Percentiles rank a stretch among this genome's conserved stretches.
phyloP scores from a whole-genome alignment of 1,139 yeast species.

The Lipomyces yarrowii region DNA sequence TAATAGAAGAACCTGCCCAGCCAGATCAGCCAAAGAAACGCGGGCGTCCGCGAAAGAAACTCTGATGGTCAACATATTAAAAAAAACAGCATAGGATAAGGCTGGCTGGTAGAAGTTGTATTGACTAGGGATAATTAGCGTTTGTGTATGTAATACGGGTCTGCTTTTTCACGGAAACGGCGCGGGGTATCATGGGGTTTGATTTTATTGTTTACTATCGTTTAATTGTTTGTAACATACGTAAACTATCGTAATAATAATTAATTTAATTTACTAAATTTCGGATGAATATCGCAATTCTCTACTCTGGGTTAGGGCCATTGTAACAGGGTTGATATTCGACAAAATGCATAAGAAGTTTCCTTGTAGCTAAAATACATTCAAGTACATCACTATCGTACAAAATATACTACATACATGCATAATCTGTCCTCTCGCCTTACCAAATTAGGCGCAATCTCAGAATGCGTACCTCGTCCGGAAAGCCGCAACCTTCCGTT shows the following conservation, averaged over 20 bases:
- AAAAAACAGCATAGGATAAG: neutral
- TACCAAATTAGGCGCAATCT: neutral
- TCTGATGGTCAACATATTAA: neutral
- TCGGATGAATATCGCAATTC: too few relatives aligned
- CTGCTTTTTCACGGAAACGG: neutral
- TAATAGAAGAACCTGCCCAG: neutral
- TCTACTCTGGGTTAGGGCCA: too few relatives aligned
- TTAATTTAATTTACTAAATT: too few relatives aligned
- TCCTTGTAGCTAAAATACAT: neutral
- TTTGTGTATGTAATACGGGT: neutral
- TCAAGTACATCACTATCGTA: neutral
- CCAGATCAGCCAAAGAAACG: neutral
- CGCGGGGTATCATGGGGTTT: neutral
- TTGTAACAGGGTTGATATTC: too few relatives aligned
- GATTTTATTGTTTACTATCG: neutral
- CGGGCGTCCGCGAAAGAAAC: neutral
- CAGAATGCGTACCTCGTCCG: constrained; percentile 33
- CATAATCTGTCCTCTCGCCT: too few relatives aligned
- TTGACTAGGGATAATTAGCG: neutral
- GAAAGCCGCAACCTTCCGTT: constrained; percentile 50
- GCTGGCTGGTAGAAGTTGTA: neutral
- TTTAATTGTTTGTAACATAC: neutral
- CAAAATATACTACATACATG: neutral
- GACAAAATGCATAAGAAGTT: too few relatives aligned
- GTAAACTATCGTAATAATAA: too few relatives aligned